phyloP scores from a whole-genome alignment of 305 asterid genomes.

The Fraxinus sp. region DNA sequence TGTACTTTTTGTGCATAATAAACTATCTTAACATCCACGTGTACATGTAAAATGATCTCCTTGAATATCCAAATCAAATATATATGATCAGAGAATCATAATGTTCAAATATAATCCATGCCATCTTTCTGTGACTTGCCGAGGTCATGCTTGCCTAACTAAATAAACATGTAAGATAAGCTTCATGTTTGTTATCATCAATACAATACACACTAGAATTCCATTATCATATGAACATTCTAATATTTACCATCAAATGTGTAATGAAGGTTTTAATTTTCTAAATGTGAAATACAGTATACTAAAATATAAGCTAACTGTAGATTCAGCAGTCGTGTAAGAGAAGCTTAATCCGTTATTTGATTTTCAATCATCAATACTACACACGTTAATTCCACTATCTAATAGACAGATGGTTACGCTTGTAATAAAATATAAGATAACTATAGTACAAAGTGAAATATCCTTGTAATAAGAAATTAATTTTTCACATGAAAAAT shows the following conservation, averaged over 20 bases:
- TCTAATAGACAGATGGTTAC: neutral
- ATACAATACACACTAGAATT: neutral
- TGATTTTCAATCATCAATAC: neutral
- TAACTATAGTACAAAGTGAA: neutral
- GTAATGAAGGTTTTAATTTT: neutral
- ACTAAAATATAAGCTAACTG: neutral
- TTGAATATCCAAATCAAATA: constrained; percentile 16
- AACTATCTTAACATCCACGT: neutral
- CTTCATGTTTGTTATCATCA: neutral
- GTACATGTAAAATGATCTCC: constrained; percentile 5
- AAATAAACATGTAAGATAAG: neutral
- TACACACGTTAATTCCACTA: neutral
- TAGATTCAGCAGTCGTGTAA: neutral
- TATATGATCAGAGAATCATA: constrained; percentile 3
- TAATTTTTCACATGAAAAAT: neutral
- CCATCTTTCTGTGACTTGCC: neutral
- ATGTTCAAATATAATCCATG: constrained; percentile 7
- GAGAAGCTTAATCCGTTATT: neutral
- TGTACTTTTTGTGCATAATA: neutral
- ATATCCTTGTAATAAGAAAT: neutral
- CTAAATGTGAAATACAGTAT: neutral
- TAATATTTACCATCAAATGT: neutral
- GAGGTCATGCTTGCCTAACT: neutral
- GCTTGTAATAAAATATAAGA: neutral
- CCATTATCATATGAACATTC: neutral